Percentiles rank a stretch among this genome's conserved stretches.
Conservation (phyloP, 139 green algal genomes). For the Axilococcus clingmanii region DNA sequence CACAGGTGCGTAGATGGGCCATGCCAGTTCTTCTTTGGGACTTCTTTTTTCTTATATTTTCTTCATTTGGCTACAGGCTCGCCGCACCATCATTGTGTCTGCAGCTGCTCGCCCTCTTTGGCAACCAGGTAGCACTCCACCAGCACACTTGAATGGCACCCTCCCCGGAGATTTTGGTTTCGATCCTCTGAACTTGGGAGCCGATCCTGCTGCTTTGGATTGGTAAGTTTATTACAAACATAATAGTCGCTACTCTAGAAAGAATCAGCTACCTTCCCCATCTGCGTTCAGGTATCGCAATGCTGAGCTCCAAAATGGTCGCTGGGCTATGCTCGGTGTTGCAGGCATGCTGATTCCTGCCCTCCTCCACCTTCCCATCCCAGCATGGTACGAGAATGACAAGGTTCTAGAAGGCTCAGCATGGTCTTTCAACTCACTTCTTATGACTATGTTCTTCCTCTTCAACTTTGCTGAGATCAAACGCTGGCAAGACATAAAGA, state of each 20-base stretch:
- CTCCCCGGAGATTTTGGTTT: conserved; percentile 50
- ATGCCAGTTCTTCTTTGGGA: too few species aligned
- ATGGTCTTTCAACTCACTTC: conserved; percentile 39
- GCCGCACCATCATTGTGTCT: conserved; percentile 15
- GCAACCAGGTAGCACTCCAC: conserved; percentile 27
- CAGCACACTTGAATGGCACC: conserved; percentile 36
- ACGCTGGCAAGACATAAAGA: conserved; percentile 72
- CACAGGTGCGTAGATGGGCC: too few species aligned
- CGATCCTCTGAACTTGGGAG: conserved; percentile 80
- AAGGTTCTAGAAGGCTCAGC: conserved; percentile 43
- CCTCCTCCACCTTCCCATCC: conserved; percentile 64
- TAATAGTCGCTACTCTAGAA: neutral
- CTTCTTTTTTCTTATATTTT: too few species aligned
- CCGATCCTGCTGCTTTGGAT: conserved; percentile 56
- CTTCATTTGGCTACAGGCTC: too few species aligned
- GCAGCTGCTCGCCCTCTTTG: conserved; percentile 23
- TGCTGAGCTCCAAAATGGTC: conserved; percentile 78
- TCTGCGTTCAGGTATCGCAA: conserved; percentile 61
- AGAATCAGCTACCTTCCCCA: neutral
- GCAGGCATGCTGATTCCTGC: conserved; percentile 77
- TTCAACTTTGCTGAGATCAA: conserved; percentile 79
- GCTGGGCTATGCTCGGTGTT: conserved; percentile 80
- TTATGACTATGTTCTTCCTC: conserved; percentile 62
- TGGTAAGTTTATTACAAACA: conserved; percentile 42
- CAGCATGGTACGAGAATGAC: conserved; percentile 77